Evolutionary conservation across 179 eudicot species (phyloP).

Genomic region (Patellifolia procumbens): DNA sequence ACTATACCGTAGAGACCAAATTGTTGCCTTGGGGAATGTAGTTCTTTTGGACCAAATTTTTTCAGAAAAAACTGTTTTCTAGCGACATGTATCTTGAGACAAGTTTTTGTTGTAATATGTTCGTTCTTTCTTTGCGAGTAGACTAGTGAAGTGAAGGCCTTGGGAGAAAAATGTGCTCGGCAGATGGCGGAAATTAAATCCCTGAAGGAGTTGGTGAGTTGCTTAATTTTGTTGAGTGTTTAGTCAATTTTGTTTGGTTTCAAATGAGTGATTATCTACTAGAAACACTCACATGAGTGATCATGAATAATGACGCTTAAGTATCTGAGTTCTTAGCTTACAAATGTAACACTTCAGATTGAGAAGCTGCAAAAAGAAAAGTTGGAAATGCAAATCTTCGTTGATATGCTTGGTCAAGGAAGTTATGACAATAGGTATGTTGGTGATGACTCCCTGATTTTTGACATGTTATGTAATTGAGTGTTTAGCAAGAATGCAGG

Average conservation of each 20-base stretch:
- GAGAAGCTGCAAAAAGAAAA: constrained; percentile 77
- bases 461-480: neutral
- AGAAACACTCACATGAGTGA: neutral
- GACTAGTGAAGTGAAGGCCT: constrained; percentile 60
- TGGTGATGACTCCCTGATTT: constrained; percentile 12
- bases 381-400: constrained; percentile 57
- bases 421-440: constrained; percentile 75
- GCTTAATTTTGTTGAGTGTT: constrained; percentile 8
- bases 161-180: constrained; percentile 66
- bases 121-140: constrained; percentile 39
- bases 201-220: constrained; percentile 66
- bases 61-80: neutral
- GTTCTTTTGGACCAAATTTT: neutral
- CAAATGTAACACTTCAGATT: constrained; percentile 46
- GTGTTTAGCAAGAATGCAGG: constrained; percentile 4
- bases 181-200: constrained; percentile 64
- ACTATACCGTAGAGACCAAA: neutral
- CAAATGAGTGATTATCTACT: neutral
- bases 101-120: constrained; percentile 13
- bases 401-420: constrained; percentile 84
- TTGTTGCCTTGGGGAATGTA: constrained; percentile 7
- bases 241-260: constrained; percentile 4
- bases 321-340: constrained; percentile 22
- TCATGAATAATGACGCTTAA: neutral
- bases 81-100: neutral